phyloP scores from a whole-genome alignment of 164 flowering plant species.

The Stephania cephalantha region DNA sequence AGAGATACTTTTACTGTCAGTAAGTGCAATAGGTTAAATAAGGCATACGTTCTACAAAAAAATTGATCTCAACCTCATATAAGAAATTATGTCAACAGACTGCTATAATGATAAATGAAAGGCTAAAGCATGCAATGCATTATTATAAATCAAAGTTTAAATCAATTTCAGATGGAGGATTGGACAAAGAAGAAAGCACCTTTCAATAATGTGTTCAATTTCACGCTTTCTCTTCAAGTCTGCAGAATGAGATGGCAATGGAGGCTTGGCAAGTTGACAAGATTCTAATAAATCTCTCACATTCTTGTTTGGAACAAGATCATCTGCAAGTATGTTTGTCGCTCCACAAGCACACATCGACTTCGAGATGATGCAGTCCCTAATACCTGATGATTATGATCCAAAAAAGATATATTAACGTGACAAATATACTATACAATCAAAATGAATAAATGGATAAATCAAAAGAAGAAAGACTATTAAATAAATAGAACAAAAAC shows the following conservation, averaged over 20 bases:
- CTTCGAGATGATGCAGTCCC: slow-evolving; percentile 72
- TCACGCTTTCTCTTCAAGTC: slow-evolving; percentile 75
- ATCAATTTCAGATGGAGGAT: too few relatives aligned
- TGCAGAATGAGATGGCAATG: slow-evolving; percentile 44
- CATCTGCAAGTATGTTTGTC: slow-evolving; percentile 80
- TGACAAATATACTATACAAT: not conserved
- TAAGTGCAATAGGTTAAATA: not conserved
- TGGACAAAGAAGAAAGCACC: slow-evolving; percentile 19
- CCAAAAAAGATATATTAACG: not conserved
- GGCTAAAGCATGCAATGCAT: too few relatives aligned
- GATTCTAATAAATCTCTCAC: slow-evolving; percentile 82
- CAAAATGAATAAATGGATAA: not conserved
- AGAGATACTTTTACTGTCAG: not conserved
- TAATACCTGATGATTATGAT: slow-evolving; percentile 52
- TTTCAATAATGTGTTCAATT: slow-evolving; percentile 49
- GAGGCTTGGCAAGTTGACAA: slow-evolving; percentile 26
- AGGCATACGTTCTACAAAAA: too few relatives aligned
- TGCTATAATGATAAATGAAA: too few relatives aligned
- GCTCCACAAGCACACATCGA: slow-evolving; percentile 84
- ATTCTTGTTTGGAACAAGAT: slow-evolving; percentile 92
- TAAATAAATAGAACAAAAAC: not conserved
- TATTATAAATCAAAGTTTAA: too few relatives aligned
- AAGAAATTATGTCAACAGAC: too few relatives aligned
- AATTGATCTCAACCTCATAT: too few relatives aligned
- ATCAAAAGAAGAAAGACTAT: not conserved